These are phyloP conservation scores for Paraphaeosphaeria sporulosa DNA, from an alignment of 2,329 filamentous ascomycete genomes.

Conservation along the genomic window DNA sequence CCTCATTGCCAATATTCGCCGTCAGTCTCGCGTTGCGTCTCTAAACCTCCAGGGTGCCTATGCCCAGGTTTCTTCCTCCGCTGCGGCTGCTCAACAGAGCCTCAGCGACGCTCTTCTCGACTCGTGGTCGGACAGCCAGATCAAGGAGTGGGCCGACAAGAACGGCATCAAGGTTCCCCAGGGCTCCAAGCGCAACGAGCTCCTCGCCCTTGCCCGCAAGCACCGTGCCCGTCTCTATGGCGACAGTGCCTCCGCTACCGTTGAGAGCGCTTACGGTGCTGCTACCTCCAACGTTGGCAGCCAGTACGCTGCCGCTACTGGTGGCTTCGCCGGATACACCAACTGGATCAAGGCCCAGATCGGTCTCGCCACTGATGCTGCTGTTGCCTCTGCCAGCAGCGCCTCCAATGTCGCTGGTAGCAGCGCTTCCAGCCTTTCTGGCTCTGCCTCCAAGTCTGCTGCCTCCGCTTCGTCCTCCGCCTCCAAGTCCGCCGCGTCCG, in stretches of 20 bases:
- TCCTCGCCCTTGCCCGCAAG: constrained; percentile 88
- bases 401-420: constrained; percentile 27
- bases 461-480: constrained; percentile 18
- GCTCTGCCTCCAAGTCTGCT: constrained; percentile 41
- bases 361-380: constrained; percentile 52
- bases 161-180: constrained; percentile 90
- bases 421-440: constrained; percentile 45
- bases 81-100: constrained; percentile 70
- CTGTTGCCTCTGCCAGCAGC: constrained; percentile 34
- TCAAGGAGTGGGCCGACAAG: constrained; percentile 94
- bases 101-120: constrained; percentile 86
- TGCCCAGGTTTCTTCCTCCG: constrained; percentile 55
- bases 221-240: constrained; percentile 76
- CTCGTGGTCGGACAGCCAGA: constrained; percentile 85
- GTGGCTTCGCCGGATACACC: constrained; percentile 46
- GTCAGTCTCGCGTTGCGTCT: constrained; percentile 83
- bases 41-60: constrained; percentile 67
- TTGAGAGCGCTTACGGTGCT: constrained; percentile 53
- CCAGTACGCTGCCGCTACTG: constrained; percentile 76
- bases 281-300: constrained; percentile 69
- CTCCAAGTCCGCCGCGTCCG: constrained; percentile 38
- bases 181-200: constrained; percentile 87
- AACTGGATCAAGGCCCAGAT: constrained; percentile 55
- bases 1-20: constrained; percentile 86
- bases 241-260: constrained; percentile 61